phyloP scores from a whole-genome alignment of 495 filamentous ascomycete genomes.

The Aspergillus panamensis region DNA sequence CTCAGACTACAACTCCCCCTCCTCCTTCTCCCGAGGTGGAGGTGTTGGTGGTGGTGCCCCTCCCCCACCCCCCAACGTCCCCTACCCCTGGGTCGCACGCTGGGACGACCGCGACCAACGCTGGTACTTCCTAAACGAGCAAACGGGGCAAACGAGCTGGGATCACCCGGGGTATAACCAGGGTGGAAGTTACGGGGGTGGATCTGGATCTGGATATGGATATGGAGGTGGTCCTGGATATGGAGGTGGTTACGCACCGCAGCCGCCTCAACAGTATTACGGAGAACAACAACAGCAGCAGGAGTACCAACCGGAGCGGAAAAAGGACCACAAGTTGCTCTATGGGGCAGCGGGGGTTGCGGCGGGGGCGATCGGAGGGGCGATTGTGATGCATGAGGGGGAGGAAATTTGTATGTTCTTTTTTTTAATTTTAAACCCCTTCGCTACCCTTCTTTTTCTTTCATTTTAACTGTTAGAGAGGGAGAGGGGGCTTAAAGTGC shows the following conservation, averaged over 20 bases:
- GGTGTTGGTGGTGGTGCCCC: constrained; percentile 2
- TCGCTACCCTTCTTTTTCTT: constrained; percentile 6
- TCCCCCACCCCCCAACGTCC: constrained; percentile 37
- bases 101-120: constrained; percentile 51
- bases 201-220: too few species aligned
- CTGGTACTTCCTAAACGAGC: constrained; percentile 55
- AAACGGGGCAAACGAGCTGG: constrained; percentile 53
- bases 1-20: not conserved
- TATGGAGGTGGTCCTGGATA: too few species aligned
- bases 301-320: constrained; percentile 27
- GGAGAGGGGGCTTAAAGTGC: constrained; percentile 24
- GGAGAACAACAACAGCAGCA: constrained; percentile 25
- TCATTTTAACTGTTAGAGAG: too few species aligned
- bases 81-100: constrained; percentile 50
- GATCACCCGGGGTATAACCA: constrained; percentile 32
- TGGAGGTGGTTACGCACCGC: too few species aligned
- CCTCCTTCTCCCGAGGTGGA: too few species aligned
- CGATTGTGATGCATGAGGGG: constrained; percentile 45
- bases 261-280: not conserved
- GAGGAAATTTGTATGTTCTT: constrained; percentile 40
- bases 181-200: too few species aligned
- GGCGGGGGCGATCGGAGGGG: constrained; percentile 50
- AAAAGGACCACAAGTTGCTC: constrained; percentile 38
- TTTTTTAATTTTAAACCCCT: constrained; percentile 5
- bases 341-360: constrained; percentile 50